Evolutionary conservation across 1,139 yeast species (phyloP), one percentile per base, ranked within the genome.

Genomic region (Magnusiomyces paraingens): DNA sequence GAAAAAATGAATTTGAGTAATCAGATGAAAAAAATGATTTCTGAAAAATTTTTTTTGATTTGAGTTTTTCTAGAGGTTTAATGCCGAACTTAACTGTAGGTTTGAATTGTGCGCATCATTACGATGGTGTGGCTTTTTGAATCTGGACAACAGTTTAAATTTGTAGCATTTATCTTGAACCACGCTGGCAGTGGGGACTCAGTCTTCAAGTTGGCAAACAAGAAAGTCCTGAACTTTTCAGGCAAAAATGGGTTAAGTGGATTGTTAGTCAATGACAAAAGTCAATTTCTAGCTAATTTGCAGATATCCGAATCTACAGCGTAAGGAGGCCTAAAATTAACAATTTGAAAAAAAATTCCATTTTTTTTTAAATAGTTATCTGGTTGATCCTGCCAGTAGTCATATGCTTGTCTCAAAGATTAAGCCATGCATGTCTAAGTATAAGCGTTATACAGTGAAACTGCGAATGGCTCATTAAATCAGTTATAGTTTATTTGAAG

Each of bases 361-460:
- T 72, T 75, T 75, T 73, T 72, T 75, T 71, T 75, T 72, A 51
- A 63, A 58, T 67, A 70, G 73, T 68, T 69, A 72, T 69, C 75
- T 70, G 74, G 74, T 72, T 71, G 75, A 71, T 71, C 73, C 75
- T 72, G 75, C 74, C 75, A 73, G 75, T 72, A 72, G 75, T 72
- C 75, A 72, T 72, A 72, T 72, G 75, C 76, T 73, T 73, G 76
- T 72, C 76, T 72, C 76, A 73, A 73, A 73, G 76, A 72, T 72
- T 72, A 72, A 71, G 76, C 76, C 75, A 73, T 73, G 75, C 75
- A 72, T 71, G 76, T 72, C 74, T 71, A 72, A 73, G 75, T 72
- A 72, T 72, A 72, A 72, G 75, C 75, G 71, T 70, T 71, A 72
- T 70, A 72, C 74, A 70, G 75, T 71, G 75, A 72, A 72, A 72